A percentile compares a stretch with the other conserved stretches of the same genome.
Evolutionary conservation across 441 rosid species (phyloP).

Genomic region (Eutrema salsugineum): DNA sequence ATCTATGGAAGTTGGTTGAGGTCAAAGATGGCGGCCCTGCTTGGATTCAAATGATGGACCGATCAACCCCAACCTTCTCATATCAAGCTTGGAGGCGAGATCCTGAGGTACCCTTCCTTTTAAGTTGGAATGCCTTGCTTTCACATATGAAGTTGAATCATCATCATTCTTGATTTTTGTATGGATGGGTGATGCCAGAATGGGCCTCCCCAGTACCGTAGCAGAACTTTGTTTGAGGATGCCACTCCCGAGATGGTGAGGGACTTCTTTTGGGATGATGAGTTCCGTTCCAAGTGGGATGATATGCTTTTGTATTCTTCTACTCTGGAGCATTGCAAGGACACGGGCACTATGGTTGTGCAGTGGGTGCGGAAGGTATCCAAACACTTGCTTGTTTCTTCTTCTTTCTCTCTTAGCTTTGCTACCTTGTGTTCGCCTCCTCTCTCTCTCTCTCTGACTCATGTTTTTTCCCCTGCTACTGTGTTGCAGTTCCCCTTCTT

Average conservation of each 20-base stretch:
- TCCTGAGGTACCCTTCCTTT: constrained; percentile 47
- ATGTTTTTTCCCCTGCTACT: too few species aligned
- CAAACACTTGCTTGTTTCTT: not conserved
- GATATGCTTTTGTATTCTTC: constrained; percentile 69
- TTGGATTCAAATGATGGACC: constrained; percentile 98
- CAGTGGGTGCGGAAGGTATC: constrained; percentile 91
- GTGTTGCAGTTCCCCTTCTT: constrained; percentile 87
- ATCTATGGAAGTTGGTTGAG: constrained; percentile 71
- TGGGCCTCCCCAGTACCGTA: constrained; percentile 92
- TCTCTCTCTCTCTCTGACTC: not conserved
- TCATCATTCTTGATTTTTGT: too few species aligned
- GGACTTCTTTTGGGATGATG: constrained; percentile 97
- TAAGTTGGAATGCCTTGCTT: too few species aligned
- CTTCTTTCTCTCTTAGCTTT: not conserved
- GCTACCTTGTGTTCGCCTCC: too few species aligned
- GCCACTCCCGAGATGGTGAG: constrained; percentile 85
- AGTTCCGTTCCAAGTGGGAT: constrained; percentile 75
- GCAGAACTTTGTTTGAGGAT: constrained; percentile 81
- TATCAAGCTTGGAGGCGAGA: constrained; percentile 96
- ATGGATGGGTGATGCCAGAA: constrained; percentile 35
- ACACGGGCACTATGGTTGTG: constrained; percentile 76
- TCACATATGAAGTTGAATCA: too few species aligned
- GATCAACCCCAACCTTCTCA: constrained; percentile 57
- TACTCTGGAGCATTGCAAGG: constrained; percentile 63
- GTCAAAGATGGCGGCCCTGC: constrained; percentile 89